These are phyloP conservation scores for Kodamaea jinghongensis DNA, from an alignment of 805 yeast genomes.

Conservation along the genomic window DNA sequence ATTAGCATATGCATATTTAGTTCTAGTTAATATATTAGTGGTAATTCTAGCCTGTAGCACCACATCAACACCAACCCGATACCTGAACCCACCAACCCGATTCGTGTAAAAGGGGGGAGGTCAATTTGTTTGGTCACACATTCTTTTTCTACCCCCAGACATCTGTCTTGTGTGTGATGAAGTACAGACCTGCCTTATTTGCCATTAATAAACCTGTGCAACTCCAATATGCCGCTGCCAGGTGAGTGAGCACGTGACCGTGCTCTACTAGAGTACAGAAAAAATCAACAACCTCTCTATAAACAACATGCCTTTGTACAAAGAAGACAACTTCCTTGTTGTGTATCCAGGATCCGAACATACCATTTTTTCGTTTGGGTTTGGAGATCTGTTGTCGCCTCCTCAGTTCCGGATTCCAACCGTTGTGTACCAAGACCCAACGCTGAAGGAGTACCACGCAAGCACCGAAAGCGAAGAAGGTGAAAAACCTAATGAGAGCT, in stretches of 20 bases:
- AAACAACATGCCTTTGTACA: conserved; percentile 39
- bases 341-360: conserved; percentile 76
- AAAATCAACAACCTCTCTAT: conserved; percentile 1
- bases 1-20: conserved; percentile 7
- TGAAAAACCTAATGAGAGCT: conserved; percentile 18
- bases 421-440: conserved; percentile 53
- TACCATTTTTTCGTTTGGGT: conserved; percentile 77
- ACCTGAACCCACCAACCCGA: too few relatives aligned
- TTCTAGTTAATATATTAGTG: too few relatives aligned
- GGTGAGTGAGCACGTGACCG: too few relatives aligned
- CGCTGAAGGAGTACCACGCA: conserved; percentile 37
- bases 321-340: conserved; percentile 48
- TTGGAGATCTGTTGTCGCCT: conserved; percentile 70
- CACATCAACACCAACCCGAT: background rate
- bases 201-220: too few relatives aligned
- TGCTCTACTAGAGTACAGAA: background rate
- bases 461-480: conserved; percentile 25
- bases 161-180: too few relatives aligned
- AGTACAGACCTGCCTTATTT: too few relatives aligned
- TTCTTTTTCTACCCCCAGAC: too few relatives aligned
- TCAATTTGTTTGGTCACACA: background rate
- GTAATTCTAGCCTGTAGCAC: too few relatives aligned
- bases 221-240: too few relatives aligned
- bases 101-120: background rate
- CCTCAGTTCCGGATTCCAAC: conserved; percentile 81